These are phyloP conservation scores for Calocera cornea DNA, from an alignment of 768 basidiomycete genomes.

Conservation along the genomic window DNA sequence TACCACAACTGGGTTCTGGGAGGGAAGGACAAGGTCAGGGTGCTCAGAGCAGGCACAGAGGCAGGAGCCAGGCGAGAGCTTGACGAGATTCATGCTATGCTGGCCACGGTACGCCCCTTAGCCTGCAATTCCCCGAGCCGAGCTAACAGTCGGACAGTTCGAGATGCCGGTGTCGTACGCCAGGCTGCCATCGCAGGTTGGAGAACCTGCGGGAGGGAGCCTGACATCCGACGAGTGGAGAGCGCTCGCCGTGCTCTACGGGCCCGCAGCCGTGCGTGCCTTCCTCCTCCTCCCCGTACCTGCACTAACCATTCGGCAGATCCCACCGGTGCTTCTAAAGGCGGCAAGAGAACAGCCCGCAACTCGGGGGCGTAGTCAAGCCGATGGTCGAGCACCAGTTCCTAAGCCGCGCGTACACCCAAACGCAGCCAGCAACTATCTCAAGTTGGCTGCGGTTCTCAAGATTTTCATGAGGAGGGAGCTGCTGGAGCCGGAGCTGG, in stretches of 20 bases:
- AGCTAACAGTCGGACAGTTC: not conserved
- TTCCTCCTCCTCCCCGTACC: too few species aligned
- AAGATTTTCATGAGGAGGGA: not conserved
- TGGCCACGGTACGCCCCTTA: not conserved
- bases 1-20: not conserved
- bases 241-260: not conserved
- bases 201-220: not conserved
- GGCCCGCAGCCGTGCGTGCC: not conserved
- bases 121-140: not conserved
- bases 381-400: not conserved
- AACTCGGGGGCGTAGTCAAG: too few species aligned
- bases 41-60: not conserved
- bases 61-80: not conserved
- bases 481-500: not conserved
- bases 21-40: not conserved
- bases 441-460: not conserved
- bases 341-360: too few species aligned
- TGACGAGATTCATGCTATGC: not conserved
- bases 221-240: not conserved
- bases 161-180: not conserved
- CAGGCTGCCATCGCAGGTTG: not conserved
- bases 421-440: not conserved
- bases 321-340: too few species aligned
- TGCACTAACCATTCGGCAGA: too few species aligned
- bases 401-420: not conserved